Evolutionary conservation across 371 early-diverging fungal species (phyloP).

Genomic region (Mortierella polycephala): DNA sequence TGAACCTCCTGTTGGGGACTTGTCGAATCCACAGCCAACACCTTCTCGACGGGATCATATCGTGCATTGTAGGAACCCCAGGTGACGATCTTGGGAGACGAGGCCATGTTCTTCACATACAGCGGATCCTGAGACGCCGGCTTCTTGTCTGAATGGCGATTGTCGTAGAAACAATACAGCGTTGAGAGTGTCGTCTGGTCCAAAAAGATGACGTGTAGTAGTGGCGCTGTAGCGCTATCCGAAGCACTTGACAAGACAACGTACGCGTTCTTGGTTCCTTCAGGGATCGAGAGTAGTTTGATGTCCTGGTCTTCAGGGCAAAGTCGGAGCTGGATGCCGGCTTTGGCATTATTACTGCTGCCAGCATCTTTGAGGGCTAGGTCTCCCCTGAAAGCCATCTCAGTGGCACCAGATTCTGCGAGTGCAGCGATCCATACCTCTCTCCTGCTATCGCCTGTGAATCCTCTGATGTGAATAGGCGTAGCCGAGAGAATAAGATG

Average conservation of each 20-base stretch:
- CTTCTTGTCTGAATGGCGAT: conserved; percentile 7
- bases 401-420: conserved; percentile 64
- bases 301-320: conserved; percentile 57
- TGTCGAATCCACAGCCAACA: conserved; percentile 40
- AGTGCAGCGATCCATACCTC: conserved; percentile 80
- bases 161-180: conserved; percentile 41
- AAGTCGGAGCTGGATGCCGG: conserved; percentile 60
- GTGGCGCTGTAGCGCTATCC: neutral
- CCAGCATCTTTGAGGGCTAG: conserved; percentile 54
- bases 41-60: conserved; percentile 25
- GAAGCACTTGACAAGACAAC: conserved; percentile 19
- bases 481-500: conserved; percentile 70
- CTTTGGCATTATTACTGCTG: conserved; percentile 58
- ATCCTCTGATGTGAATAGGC: conserved; percentile 69
- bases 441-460: conserved; percentile 14
- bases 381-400: conserved; percentile 62
- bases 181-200: conserved; percentile 27
- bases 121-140: neutral
- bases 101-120: conserved; percentile 6
- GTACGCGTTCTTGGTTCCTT: conserved; percentile 23
- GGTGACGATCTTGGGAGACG: conserved; percentile 40
- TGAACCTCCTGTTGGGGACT: conserved; percentile 18
- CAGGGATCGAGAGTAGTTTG: conserved; percentile 23
- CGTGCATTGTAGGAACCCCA: conserved; percentile 60
- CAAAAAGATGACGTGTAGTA: conserved; percentile 37